Base-by-base conservation (phyloP, 2,329 filamentous ascomycete species). In the Hypoxylon sp. region DNA sequence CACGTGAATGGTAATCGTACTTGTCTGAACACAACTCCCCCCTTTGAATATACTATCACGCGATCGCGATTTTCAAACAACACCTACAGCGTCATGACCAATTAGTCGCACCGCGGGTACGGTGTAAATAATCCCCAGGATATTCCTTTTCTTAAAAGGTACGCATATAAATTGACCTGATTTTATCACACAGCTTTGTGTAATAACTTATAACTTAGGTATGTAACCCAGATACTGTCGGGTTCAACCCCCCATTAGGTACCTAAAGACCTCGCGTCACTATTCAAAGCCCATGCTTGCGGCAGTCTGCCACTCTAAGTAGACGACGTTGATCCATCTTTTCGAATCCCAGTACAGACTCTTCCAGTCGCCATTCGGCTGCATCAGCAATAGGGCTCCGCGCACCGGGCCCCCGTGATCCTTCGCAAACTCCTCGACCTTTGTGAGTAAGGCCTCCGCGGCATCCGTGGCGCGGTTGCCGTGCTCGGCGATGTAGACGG, bases 241-340 rank as follows among this genome's bases (percentile, higher is more conserved):
- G n/a, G n/a, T 6, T 6, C 39, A 20, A 41, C 17, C 10, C 39
- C 20, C 8, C 6, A 7, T 15, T 17, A n/a, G n/a, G n/a, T 20
- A 32, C 8, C 10, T 19, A 4, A 22, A 46, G 41, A 8, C 6
- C 26, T 39, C 48, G 6, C 32, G 24, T 26, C 19, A 34, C 10
- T 22, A 46, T 24, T 43, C 28, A n/a, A 65, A 50, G 3, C 59
- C 60, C 39, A 71, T 51, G 3, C 56, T 65, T 6, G 62, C 68
- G 10, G 63, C 49, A 4, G 67, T 66, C 53, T 71, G 70, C 67
- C 67, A 71, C 53, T 71, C 69, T 10, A 71, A 44, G 48, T 61
- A 71, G n/a, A 65, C 43, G 47, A 71, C 19, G 19, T 71, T 71
- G 15, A 72, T 56, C 68, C 65, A 70, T 13, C 68, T 58, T 37